A percentile compares a stretch with the other conserved stretches of the same genome.
phyloP scores from a whole-genome alignment of 192 early-diverging fungal genomes.

The Linnemannia schmuckeri region DNA sequence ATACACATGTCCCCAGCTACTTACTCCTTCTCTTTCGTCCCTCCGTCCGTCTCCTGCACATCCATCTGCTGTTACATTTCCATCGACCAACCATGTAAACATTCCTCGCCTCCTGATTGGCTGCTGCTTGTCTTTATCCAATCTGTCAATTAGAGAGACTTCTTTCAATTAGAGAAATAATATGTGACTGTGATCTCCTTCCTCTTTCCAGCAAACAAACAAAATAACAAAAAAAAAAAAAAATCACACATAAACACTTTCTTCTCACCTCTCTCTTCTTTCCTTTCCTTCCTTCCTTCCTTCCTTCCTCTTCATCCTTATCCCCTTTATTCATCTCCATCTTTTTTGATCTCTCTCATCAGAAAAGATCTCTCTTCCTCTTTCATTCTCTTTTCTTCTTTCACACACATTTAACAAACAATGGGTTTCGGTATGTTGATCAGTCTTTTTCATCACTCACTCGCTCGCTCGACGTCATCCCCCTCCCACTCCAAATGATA shows the following conservation, averaged over 20 bases:
- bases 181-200: conserved; percentile 6
- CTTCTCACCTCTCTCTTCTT: no score
- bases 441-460: not conserved
- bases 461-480: not conserved
- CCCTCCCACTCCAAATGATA: not conserved
- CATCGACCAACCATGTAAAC: no score
- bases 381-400: not conserved
- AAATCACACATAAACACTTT: not conserved
- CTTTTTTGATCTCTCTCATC: conserved; percentile 6
- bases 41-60: no score
- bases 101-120: no score
- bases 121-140: no score
- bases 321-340: not conserved
- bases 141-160: not conserved
- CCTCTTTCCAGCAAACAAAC: not conserved
- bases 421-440: conserved; percentile 34
- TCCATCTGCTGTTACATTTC: no score
- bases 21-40: no score
- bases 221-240: not conserved
- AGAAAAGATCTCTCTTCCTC: conserved; percentile 18
- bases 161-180: not conserved
- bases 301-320: not conserved
- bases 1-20: no score
- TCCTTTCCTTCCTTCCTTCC: not conserved
- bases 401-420: conserved; percentile 8